Evolutionary conservation across 768 basidiomycete species (phyloP).

Genomic region (Cyclocybe aegerita): DNA sequence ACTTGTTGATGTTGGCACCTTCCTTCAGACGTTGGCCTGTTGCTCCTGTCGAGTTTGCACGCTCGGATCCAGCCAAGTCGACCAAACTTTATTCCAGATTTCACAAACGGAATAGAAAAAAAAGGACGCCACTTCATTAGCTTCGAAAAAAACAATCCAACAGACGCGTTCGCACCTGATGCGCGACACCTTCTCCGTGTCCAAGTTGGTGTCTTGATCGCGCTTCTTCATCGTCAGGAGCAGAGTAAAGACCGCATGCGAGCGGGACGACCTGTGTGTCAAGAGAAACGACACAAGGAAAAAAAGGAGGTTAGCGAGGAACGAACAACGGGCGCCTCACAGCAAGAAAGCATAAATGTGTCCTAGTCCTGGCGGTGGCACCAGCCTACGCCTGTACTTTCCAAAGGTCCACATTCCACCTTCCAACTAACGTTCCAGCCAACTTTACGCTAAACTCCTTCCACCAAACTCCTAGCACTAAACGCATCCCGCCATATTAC

Average conservation of each 20-base stretch:
- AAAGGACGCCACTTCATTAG: not conserved
- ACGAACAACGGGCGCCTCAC: slow-evolving; percentile 3
- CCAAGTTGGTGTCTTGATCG: slow-evolving; percentile 81
- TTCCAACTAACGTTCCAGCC: too few relatives aligned
- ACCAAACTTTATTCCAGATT: slow-evolving; percentile 58
- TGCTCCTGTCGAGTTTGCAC: slow-evolving; percentile 97
- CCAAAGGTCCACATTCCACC: too few relatives aligned
- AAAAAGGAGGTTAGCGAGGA: not conserved
- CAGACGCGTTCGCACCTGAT: slow-evolving; percentile 62
- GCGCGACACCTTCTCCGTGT: slow-evolving; percentile 98
- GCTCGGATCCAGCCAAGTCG: slow-evolving; percentile 94
- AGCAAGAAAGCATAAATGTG: not conserved
- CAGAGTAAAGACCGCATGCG: slow-evolving; percentile 97
- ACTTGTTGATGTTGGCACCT: slow-evolving; percentile 99
- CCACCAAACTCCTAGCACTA: too few relatives aligned
- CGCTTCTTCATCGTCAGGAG: slow-evolving; percentile 90
- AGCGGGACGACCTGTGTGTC: slow-evolving; percentile 77
- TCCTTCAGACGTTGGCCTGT: slow-evolving; percentile 96
- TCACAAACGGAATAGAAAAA: not conserved
- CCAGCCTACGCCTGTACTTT: too few relatives aligned
- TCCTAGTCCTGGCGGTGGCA: too few relatives aligned
- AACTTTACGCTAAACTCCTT: too few relatives aligned
- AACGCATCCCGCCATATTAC: too few relatives aligned
- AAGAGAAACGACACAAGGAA: slow-evolving; percentile 5
- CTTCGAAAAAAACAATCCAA: slow-evolving; percentile 1